These are phyloP conservation scores for Debaryomyces prosopidis DNA, from an alignment of 805 yeast genomes.

Conservation along the genomic window DNA sequence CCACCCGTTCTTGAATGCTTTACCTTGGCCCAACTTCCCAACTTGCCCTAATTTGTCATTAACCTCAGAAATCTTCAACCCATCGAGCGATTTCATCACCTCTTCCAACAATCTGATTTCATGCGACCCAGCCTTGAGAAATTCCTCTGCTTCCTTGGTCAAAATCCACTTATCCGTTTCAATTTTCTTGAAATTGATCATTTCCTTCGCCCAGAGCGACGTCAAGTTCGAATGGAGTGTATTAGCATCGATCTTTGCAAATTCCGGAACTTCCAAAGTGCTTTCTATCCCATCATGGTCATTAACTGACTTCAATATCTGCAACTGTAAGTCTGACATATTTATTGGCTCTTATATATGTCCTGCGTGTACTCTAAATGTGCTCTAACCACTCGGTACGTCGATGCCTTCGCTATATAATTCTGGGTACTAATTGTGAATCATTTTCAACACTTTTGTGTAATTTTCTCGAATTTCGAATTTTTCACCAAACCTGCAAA, in stretches of 20 bases:
- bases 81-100: constrained; percentile 72
- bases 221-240: constrained; percentile 79
- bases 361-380: not conserved
- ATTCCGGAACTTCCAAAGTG: constrained; percentile 55
- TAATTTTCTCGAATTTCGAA: not conserved
- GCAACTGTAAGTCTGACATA: constrained; percentile 71
- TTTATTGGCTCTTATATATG: not conserved
- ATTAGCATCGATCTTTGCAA: constrained; percentile 66
- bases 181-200: constrained; percentile 69
- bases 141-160: constrained; percentile 80
- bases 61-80: constrained; percentile 80
- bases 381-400: too few species aligned
- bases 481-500: too few species aligned
- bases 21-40: constrained; percentile 93
- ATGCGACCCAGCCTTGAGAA: constrained; percentile 81
- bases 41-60: constrained; percentile 69
- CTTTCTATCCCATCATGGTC: constrained; percentile 59
- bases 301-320: constrained; percentile 64
- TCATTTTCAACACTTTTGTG: not conserved
- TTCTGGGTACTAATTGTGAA: not conserved
- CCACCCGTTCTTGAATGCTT: constrained; percentile 98
- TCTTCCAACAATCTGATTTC: constrained; percentile 78
- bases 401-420: too few species aligned
- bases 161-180: constrained; percentile 78
- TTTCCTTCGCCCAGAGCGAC: constrained; percentile 80